Conservation (phyloP, 352 stramenopile genomes). For the Pythium sukuiense region DNA sequence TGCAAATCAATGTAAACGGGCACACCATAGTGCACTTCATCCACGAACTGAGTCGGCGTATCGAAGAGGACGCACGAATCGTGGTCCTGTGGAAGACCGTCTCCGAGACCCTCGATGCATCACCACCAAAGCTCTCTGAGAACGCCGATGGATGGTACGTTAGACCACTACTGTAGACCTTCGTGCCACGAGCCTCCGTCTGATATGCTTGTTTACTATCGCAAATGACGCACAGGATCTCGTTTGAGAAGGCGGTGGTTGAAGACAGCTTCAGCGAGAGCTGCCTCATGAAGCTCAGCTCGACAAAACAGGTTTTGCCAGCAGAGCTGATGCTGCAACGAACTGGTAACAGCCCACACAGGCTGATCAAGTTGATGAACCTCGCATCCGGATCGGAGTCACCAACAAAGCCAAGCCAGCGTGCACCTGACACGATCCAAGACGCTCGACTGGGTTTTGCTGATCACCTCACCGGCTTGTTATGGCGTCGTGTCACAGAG, state of each 20-base stretch:
- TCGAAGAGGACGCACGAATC: slow-evolving; percentile 14
- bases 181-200: no score
- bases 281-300: slow-evolving; percentile 25
- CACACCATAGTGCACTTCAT: not conserved
- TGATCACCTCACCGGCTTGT: slow-evolving; percentile 17
- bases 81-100: slow-evolving; percentile 26
- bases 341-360: not conserved
- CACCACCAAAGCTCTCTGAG: slow-evolving; percentile 1
- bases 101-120: not conserved
- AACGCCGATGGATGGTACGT: slow-evolving; percentile 22
- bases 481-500: slow-evolving; percentile 11
- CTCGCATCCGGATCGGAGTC: not conserved
- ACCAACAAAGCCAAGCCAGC: not conserved
- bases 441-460: slow-evolving; percentile 9
- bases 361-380: slow-evolving; percentile 14
- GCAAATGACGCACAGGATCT: slow-evolving; percentile 13
- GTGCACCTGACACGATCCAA: not conserved
- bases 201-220: no score
- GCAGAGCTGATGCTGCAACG: not conserved
- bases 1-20: slow-evolving; percentile 1
- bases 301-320: slow-evolving; percentile 15
- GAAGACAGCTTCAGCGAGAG: not conserved
- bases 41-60: slow-evolving; percentile 13
- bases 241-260: slow-evolving; percentile 13
- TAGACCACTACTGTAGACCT: no score